These are phyloP conservation scores for Lecanicillium sp. DNA, from an alignment of 2,329 filamentous ascomycete genomes.

Conservation along the genomic window DNA sequence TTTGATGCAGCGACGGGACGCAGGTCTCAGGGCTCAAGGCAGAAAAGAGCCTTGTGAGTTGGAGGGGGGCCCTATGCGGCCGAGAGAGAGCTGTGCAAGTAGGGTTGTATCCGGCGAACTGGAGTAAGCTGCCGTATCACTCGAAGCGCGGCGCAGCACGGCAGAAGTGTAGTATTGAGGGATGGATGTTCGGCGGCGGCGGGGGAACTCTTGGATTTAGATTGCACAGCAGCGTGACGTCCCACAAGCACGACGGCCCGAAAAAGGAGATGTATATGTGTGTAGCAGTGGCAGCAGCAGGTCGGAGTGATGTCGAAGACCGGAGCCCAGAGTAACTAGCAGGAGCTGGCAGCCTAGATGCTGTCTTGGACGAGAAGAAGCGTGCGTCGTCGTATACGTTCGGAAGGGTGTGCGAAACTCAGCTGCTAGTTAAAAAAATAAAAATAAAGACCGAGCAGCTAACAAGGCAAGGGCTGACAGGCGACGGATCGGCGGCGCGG, in stretches of 20 bases:
- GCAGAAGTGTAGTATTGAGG: not conserved
- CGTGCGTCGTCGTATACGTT: too few species aligned
- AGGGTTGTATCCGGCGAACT: conserved; percentile 5
- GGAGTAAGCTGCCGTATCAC: not conserved
- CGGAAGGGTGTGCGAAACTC: too few species aligned
- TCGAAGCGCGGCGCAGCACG: not conserved
- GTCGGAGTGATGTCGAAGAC: too few species aligned
- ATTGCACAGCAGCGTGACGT: conserved; percentile 1
- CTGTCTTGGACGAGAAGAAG: too few species aligned
- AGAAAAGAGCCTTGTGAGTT: not conserved
- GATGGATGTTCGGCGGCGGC: not conserved
- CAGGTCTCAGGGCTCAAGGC: not conserved
- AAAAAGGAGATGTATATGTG: not conserved
- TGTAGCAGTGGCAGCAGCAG: not conserved
- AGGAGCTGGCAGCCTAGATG: not conserved
- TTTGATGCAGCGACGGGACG: not conserved
- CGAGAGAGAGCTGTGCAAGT: not conserved
- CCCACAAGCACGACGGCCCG: conserved; percentile 4
- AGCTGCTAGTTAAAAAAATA: too few species aligned
- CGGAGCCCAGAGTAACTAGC: not conserved
- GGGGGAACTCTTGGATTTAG: conserved; percentile 10
- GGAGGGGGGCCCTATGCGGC: not conserved
- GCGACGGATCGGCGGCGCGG: conserved; percentile 5
- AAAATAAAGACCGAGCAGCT: too few species aligned
- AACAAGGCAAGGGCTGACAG: conserved; percentile 3